phyloP scores from a whole-genome alignment of 2,329 filamentous ascomycete genomes.

The Ambrosiella xylebori region DNA sequence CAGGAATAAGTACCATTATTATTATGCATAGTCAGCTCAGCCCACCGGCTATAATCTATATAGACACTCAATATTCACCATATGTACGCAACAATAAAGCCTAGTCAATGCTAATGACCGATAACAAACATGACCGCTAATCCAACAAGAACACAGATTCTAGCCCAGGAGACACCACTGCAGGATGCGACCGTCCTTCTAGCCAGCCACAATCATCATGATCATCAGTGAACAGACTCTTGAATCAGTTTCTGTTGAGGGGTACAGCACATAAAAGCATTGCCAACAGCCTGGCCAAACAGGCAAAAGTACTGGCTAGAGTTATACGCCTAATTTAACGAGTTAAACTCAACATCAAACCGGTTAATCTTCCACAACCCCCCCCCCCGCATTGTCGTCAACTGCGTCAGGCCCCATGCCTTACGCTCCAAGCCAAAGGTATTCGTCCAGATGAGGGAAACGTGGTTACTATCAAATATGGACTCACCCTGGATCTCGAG shows the following conservation, averaged over 20 bases:
- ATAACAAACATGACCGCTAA: not conserved
- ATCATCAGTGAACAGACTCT: not conserved
- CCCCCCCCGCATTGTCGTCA: slow-evolving; percentile 14
- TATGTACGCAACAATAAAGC: not conserved
- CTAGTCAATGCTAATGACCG: not conserved
- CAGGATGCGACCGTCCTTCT: not conserved
- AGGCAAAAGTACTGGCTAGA: slow-evolving; percentile 14
- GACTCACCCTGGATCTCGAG: slow-evolving; percentile 8
- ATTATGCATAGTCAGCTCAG: not conserved
- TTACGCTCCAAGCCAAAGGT: slow-evolving; percentile 13
- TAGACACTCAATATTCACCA: not conserved
- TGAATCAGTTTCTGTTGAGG: not conserved
- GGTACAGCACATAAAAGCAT: slow-evolving; percentile 9
- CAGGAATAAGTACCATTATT: not conserved
- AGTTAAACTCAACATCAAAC: slow-evolving; percentile 15
- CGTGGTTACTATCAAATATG: slow-evolving; percentile 11
- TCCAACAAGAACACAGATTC: not conserved
- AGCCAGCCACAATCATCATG: not conserved
- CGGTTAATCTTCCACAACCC: slow-evolving; percentile 13
- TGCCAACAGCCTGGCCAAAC: slow-evolving; percentile 10
- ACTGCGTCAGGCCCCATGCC: slow-evolving; percentile 13
- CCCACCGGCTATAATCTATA: not conserved
- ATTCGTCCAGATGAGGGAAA: slow-evolving; percentile 13
- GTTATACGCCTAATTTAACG: slow-evolving; percentile 14
- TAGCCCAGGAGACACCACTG: not conserved